phyloP scores from a whole-genome alignment of 2,329 filamentous ascomycete genomes.

The Alternaria ventricosa region DNA sequence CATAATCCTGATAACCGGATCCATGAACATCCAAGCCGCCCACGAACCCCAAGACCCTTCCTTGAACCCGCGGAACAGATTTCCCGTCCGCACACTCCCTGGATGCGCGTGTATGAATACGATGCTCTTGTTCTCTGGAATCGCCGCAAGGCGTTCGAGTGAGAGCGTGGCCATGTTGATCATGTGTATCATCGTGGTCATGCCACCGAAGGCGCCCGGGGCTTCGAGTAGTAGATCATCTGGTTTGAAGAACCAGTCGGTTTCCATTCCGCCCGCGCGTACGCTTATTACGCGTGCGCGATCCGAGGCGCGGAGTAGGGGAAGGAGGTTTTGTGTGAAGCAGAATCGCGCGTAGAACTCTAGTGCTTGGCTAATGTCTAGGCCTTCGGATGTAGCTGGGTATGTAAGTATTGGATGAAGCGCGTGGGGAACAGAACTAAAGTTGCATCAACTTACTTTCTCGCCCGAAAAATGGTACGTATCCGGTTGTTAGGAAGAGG shows the following conservation, averaged over 20 bases:
- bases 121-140: slow-evolving; percentile 36
- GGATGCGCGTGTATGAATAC: slow-evolving; percentile 49
- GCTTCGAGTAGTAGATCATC: slow-evolving; percentile 48
- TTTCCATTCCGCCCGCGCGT: slow-evolving; percentile 44
- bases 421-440: no score
- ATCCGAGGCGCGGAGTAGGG: slow-evolving; percentile 40
- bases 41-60: slow-evolving; percentile 19
- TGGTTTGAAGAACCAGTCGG: slow-evolving; percentile 26
- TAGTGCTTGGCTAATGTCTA: slow-evolving; percentile 52
- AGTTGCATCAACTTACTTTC: no score
- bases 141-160: slow-evolving; percentile 29
- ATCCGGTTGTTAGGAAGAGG: not conserved
- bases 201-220: slow-evolving; percentile 37
- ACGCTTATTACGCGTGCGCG: slow-evolving; percentile 44
- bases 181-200: slow-evolving; percentile 39
- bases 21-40: slow-evolving; percentile 6
- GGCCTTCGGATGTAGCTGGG: slow-evolving; percentile 45
- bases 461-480: not conserved
- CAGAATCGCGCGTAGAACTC: slow-evolving; percentile 56
- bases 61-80: slow-evolving; percentile 20
- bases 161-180: slow-evolving; percentile 39
- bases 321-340: slow-evolving; percentile 51
- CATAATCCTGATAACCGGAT: not conserved
- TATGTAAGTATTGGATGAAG: not conserved
- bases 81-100: slow-evolving; percentile 48